These are phyloP conservation scores for Panaeolus papilionaceus DNA, from an alignment of 768 basidiomycete genomes.

Conservation along the genomic window DNA sequence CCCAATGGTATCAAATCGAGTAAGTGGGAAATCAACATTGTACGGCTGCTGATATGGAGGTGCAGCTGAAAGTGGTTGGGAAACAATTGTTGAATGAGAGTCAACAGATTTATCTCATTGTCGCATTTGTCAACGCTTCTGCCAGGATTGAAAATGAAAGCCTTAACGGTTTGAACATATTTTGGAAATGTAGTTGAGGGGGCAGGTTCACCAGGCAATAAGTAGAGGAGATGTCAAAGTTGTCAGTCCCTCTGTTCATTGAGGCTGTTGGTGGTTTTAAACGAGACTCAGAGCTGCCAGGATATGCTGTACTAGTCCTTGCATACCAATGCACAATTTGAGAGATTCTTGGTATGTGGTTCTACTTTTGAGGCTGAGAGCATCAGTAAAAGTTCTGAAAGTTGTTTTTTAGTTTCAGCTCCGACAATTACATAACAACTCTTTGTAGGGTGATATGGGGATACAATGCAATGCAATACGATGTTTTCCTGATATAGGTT, in stretches of 20 bases:
- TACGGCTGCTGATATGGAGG: background rate
- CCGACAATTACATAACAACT: no score
- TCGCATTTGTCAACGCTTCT: background rate
- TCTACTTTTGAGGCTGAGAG: background rate
- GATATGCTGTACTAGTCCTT: background rate
- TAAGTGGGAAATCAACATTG: background rate
- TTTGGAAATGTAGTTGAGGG: no score
- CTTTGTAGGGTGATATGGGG: no score
- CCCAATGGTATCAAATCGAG: background rate
- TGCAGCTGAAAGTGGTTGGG: background rate
- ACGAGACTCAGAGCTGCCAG: background rate
- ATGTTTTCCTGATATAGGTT: no score
- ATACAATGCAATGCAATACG: no score
- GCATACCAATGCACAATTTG: background rate
- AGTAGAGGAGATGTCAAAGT: background rate
- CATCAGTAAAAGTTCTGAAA: no score
- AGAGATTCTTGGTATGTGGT: background rate
- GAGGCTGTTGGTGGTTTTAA: background rate
- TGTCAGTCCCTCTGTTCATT: background rate
- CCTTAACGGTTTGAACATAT: no score
- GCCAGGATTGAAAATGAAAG: no score
- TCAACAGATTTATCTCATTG: background rate
- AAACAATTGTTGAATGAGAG: background rate
- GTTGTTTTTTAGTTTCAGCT: no score
- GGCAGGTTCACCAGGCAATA: background rate